Percentiles rank a stretch among this genome's conserved stretches.
phyloP scores from a whole-genome alignment of 2,329 filamentous ascomycete genomes.

The Penicillium sp. region DNA sequence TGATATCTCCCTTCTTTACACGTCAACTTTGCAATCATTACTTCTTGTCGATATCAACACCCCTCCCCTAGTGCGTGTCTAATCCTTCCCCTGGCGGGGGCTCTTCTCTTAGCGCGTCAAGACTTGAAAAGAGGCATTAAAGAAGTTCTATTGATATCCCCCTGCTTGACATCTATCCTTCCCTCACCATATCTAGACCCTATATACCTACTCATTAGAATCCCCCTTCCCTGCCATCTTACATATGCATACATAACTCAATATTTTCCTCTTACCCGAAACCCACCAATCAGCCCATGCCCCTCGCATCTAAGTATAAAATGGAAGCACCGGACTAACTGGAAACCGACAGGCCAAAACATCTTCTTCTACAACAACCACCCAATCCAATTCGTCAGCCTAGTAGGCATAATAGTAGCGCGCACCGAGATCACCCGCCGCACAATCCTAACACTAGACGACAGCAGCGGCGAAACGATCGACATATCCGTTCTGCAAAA shows the following conservation, averaged over 20 bases:
- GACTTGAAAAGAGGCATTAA: background rate
- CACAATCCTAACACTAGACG: conserved; percentile 55
- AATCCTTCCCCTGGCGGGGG: background rate
- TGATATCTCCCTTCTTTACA: background rate
- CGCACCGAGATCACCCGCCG: conserved; percentile 53
- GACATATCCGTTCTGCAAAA: conserved; percentile 50
- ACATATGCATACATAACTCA: background rate
- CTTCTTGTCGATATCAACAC: background rate
- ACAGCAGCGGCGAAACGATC: conserved; percentile 57
- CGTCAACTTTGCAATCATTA: background rate
- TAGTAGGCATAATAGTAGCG: conserved; percentile 67
- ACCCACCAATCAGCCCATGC: background rate
- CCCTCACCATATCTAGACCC: background rate
- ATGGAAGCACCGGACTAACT: background rate
- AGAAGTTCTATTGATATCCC: background rate
- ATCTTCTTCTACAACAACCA: conserved; percentile 67
- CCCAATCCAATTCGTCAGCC: conserved; percentile 69
- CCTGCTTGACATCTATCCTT: background rate
- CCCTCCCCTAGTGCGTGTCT: background rate
- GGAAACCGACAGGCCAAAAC: conserved; percentile 46
- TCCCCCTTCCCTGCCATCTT: background rate
- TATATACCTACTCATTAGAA: background rate
- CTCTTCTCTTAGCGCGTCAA: background rate
- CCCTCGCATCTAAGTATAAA: background rate
- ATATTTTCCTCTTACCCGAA: background rate